These are phyloP conservation scores for Trichocladium antarcticum DNA, from an alignment of 495 filamentous ascomycete species.

Conservation along the genomic window DNA sequence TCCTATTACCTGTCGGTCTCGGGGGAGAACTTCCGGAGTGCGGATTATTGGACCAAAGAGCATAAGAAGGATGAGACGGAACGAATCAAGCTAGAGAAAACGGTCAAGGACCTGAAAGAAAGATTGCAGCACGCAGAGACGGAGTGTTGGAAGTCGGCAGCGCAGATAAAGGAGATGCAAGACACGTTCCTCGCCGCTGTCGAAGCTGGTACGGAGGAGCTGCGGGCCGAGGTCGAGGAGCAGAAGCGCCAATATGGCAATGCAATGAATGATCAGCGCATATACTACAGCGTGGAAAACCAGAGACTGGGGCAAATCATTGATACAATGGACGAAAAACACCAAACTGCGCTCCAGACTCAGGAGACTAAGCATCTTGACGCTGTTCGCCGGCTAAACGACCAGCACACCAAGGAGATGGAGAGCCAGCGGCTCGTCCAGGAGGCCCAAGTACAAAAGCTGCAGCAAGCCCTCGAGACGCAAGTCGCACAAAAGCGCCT, in stretches of 20 bases:
- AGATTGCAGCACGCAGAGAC: neutral
- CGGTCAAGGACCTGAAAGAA: too few species aligned
- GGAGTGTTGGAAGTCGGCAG: neutral
- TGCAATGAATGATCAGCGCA: neutral
- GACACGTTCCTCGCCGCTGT: neutral
- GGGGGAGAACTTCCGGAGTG: neutral
- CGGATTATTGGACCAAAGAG: neutral
- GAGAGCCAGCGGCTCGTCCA: neutral
- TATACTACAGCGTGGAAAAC: neutral
- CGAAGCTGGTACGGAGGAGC: neutral
- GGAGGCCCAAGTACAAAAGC: neutral
- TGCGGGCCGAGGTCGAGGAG: neutral
- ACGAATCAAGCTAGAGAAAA: neutral
- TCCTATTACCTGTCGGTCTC: too few species aligned
- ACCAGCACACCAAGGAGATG: neutral
- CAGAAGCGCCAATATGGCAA: neutral
- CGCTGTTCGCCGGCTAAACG: too few species aligned
- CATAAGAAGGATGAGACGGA: neutral
- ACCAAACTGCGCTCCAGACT: neutral
- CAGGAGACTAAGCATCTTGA: neutral
- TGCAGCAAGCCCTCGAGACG: neutral
- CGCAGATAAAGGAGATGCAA: neutral
- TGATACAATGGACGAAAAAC: neutral
- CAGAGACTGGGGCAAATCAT: neutral
- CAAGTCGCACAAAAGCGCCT: neutral